These are phyloP conservation scores for Drechslerella coelobrocha DNA, from an alignment of 2,329 filamentous ascomycete genomes.

Conservation along the genomic window DNA sequence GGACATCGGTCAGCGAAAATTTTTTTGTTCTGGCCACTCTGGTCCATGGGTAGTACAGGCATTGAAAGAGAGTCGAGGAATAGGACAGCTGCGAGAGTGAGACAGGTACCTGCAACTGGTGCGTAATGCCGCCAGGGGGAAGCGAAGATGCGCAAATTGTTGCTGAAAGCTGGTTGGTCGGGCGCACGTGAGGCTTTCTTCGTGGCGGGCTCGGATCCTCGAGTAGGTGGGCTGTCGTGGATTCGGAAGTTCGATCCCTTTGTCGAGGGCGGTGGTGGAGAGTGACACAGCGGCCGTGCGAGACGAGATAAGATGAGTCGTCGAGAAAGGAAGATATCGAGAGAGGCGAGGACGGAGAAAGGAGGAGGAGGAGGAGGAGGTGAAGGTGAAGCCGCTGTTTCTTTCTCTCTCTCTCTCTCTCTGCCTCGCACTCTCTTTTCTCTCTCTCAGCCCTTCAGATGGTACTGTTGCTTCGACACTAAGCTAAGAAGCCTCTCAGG, in stretches of 20 bases:
- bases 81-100: background rate
- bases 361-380: too few species aligned
- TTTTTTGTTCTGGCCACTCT: slow-evolving; percentile 4
- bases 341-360: too few species aligned
- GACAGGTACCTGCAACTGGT: slow-evolving; percentile 1
- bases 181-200: slow-evolving; percentile 5
- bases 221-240: slow-evolving; percentile 1
- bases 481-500: too few species aligned
- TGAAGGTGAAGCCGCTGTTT: too few species aligned
- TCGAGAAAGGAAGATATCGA: background rate
- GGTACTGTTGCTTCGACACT: too few species aligned
- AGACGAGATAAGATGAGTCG: background rate
- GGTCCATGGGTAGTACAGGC: background rate
- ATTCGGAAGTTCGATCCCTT: slow-evolving; percentile 22
- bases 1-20: background rate
- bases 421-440: too few species aligned
- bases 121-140: slow-evolving; percentile 19
- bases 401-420: too few species aligned
- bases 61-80: too few species aligned
- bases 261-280: background rate
- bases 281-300: background rate
- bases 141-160: background rate
- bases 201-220: slow-evolving; percentile 8
- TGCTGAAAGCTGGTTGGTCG: slow-evolving; percentile 2
- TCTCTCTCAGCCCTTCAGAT: too few species aligned